Evolutionary conservation across 495 filamentous ascomycete species (phyloP).

Genomic region (Talaromyces stipitatus): DNA sequence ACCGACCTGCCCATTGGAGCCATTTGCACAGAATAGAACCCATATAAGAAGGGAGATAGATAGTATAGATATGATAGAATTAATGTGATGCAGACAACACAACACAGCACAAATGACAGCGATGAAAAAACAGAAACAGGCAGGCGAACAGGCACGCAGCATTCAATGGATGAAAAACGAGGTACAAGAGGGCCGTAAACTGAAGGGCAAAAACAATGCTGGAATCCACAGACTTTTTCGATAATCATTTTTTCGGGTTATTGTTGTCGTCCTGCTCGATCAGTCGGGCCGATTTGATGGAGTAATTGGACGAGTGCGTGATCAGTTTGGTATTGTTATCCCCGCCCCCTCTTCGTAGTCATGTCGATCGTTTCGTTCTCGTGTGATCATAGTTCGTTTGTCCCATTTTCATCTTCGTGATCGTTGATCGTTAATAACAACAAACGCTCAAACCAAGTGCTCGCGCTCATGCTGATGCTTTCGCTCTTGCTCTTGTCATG

Average conservation of each 20-base stretch:
- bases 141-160: neutral
- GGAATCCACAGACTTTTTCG: neutral
- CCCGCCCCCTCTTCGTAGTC: neutral
- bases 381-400: neutral
- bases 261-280: neutral
- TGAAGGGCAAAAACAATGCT: too few species aligned
- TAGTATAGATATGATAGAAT: neutral
- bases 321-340: neutral
- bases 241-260: neutral
- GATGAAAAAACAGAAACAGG: neutral
- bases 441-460: neutral
- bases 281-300: too few species aligned
- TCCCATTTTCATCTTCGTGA: neutral
- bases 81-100: neutral
- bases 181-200: too few species aligned
- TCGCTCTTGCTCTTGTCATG: neutral
- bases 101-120: neutral
- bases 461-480: neutral
- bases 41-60: neutral
- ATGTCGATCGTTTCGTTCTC: neutral
- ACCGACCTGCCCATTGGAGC: neutral
- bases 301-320: too few species aligned
- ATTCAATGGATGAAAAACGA: neutral
- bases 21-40: neutral
- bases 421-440: neutral